Evolutionary conservation across 2,329 filamentous ascomycete genomes (phyloP).

Genomic region (Calonectria multiphialidica): DNA sequence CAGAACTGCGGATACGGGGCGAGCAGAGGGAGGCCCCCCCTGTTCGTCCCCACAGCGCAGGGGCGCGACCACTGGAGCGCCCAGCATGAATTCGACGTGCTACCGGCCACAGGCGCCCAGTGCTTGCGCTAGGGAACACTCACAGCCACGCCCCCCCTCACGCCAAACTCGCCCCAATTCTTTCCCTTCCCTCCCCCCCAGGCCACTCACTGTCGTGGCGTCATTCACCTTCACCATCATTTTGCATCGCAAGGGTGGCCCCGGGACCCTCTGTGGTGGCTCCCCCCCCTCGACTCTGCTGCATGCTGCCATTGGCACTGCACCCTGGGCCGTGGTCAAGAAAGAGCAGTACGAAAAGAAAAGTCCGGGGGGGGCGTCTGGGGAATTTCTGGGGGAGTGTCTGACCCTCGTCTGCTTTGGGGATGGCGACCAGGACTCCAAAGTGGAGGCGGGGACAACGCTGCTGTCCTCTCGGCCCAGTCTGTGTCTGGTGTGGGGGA

Average conservation of each 20-base stretch:
- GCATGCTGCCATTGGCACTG: neutral
- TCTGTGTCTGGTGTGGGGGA: conserved; percentile 2
- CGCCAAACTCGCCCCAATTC: neutral
- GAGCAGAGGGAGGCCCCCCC: neutral
- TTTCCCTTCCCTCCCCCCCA: neutral
- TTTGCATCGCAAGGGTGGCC: neutral
- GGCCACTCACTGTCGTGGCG: conserved; percentile 8
- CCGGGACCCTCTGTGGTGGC: neutral
- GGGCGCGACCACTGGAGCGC: neutral
- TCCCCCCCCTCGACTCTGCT: neutral
- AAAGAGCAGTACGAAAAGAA: neutral
- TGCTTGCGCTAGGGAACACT: too few relatives aligned
- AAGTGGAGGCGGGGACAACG: neutral
- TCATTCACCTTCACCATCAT: conserved; percentile 14
- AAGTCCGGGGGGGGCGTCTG: conserved; percentile 16
- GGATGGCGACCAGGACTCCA: conserved; percentile 6
- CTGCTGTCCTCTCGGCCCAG: neutral
- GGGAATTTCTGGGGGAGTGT: conserved; percentile 17
- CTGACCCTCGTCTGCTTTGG: conserved; percentile 6
- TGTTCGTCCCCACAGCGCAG: neutral
- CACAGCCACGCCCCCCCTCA: neutral
- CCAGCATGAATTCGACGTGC: neutral
- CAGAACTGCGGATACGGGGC: neutral
- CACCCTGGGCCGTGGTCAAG: neutral
- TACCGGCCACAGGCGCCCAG: neutral